Conservation (phyloP, 1,284 basidiomycete genomes). For the Lentinus polychrous region DNA sequence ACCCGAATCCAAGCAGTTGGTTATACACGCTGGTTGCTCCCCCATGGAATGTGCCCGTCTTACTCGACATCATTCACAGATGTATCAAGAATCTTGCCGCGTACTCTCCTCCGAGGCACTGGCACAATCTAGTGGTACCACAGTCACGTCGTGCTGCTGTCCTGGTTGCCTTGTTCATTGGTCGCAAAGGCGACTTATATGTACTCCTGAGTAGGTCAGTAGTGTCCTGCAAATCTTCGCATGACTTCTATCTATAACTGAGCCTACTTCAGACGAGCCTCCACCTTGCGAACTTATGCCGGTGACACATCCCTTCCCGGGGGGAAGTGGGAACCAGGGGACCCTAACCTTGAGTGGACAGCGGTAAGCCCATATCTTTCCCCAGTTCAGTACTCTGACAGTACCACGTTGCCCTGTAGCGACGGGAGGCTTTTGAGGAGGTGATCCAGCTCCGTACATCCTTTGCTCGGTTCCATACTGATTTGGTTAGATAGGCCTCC, state of each 20-base stretch:
- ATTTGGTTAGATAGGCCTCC: slow-evolving; percentile 65
- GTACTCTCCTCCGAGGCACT: slow-evolving; percentile 41
- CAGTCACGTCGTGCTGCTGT: slow-evolving; percentile 61
- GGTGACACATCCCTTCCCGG: slow-evolving; percentile 83
- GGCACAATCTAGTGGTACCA: slow-evolving; percentile 37
- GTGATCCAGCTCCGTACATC: slow-evolving; percentile 26
- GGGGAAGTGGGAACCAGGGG: slow-evolving; percentile 67
- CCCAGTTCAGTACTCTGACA: neutral
- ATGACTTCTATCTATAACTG: neutral
- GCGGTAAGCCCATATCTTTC: slow-evolving; percentile 48
- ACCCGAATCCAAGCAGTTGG: slow-evolving; percentile 12
- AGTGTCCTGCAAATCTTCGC: neutral
- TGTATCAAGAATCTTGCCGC: slow-evolving; percentile 52
- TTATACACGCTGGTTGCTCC: neutral
- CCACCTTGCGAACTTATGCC: slow-evolving; percentile 66
- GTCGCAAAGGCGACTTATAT: slow-evolving; percentile 73
- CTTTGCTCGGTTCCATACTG: slow-evolving; percentile 1
- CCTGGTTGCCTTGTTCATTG: slow-evolving; percentile 75
- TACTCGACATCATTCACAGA: slow-evolving; percentile 35
- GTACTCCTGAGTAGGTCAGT: slow-evolving; percentile 71
- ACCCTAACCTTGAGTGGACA: slow-evolving; percentile 67
- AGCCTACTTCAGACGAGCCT: slow-evolving; percentile 50
- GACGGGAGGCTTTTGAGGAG: slow-evolving; percentile 72
- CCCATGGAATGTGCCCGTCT: neutral
- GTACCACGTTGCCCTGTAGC: slow-evolving; percentile 28